Evolutionary conservation across 2,329 filamentous ascomycete genomes (phyloP), one percentile per base, ranked within the genome.

Genomic region (Lachnellula suecica): DNA sequence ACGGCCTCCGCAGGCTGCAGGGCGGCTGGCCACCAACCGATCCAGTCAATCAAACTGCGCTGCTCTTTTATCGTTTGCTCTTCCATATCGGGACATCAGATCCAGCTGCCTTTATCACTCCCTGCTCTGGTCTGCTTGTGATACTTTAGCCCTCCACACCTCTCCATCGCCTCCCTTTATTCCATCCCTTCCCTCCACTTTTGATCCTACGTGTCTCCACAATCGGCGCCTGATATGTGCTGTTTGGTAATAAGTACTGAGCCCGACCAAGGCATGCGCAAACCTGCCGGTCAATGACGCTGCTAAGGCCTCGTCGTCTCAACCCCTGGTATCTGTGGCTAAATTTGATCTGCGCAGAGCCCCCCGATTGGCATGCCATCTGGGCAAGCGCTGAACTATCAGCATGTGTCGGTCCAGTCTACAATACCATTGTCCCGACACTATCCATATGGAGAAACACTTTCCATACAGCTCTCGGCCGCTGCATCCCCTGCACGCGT

Each of bases 381-480:
- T 48, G 52, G 40, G 46, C 54, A 53, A 58, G 53, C 48, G 54
- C 49, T 57, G 45, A 44, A 55, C 41, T 45, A 46, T 51, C 49
- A 40, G 38, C 31, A 52, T 51, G 38, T 51, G 37, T 53, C 38
- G 44, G 43, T 41, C 49, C 52, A 48, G 44, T 50, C 48, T 53
- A 55, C 51, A 46, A 44, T 44, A 31, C 44, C 44, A 23, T 40
- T 48, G 56, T 47, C 52, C 51, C 51, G 42, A 47, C 47, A 60
- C 59, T 62, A 63, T 70, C 71, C 71, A 63, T 71, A 72, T 67
- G 59, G 44, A 73, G 71, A 60, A 73, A 73, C 65, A 68, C 56
- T 72, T 72, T 74, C 72, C 72, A 71, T 72, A 51, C 55, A 60
- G 47, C 41, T 51, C 34, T 51, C 55, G 47, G 44, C 50, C 53